Evolutionary conservation across 169 alveolate genomes (phyloP), one percentile per base, ranked within the genome.

Genomic region (Miamiensis avidus): DNA sequence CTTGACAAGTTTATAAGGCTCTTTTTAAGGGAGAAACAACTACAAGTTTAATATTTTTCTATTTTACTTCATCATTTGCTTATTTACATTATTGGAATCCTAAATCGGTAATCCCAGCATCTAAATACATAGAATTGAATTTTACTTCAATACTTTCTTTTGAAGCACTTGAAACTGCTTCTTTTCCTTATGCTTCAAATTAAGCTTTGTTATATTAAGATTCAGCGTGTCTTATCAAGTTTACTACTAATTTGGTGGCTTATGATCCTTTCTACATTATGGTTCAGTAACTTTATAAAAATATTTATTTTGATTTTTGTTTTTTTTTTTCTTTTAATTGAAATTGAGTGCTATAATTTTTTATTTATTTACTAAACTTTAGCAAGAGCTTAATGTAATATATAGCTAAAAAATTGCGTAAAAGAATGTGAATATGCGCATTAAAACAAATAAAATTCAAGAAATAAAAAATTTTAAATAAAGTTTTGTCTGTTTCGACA

Each of bases 11-110:
- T 75, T 86, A 73, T 4, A 86, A 75, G 26, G 90, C 86, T 64
- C 90, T 78, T 81, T 73, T 81, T 29, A 86, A 34, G 29, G 90
- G 90, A 49, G 82, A 78, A 15, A 81, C 83, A 28, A 74, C 76
- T 0, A 86, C 86, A 0, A 75, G 20, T 1, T 76, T 76, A 49
- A 79, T 73, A 34, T 79, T 82, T 26, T 74, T 69, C 0, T 85
- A 74, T 78, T 85, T 65, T 25, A 34, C 34, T 0, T 29, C 20
- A 49, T 79, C 0, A 29, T 49, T 65, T 15, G 84, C 84, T 79
- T 64, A 0, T 29, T 49, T 15, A 31, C 76, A 49, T 74, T 79
- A 29, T 65, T 49, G 20, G 20, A 49, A 49, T 4, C 69, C 69
- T 49, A 11, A 11, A 11, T 49, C 4, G 20, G 69, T 49, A 49